Evolutionary conservation across 768 basidiomycete species (phyloP).

Genomic region (Tricholomella constricta): DNA sequence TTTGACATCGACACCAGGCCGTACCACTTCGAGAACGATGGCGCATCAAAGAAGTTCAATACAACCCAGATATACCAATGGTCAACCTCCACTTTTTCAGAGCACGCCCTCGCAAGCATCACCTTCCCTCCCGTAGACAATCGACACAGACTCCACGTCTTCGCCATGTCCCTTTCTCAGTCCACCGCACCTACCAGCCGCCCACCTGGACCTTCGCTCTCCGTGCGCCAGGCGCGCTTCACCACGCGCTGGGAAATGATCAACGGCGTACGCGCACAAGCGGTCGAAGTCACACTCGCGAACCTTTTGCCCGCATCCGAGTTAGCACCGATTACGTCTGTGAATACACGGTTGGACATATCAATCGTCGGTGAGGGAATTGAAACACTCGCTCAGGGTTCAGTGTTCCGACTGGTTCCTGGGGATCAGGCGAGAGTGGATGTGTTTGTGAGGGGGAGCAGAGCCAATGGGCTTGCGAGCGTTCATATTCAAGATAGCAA

Average conservation of each 20-base stretch:
- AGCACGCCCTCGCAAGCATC: slow-evolving; percentile 41
- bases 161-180: slow-evolving; percentile 45
- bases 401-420: slow-evolving; percentile 47
- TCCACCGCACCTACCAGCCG: slow-evolving; percentile 16
- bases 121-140: slow-evolving; percentile 38
- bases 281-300: slow-evolving; percentile 51
- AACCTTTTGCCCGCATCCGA: slow-evolving; percentile 46
- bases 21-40: slow-evolving; percentile 42
- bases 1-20: slow-evolving; percentile 32
- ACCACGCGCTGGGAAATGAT: slow-evolving; percentile 48
- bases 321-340: slow-evolving; percentile 28
- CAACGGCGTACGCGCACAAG: slow-evolving; percentile 40
- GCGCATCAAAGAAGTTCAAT: slow-evolving; percentile 41
- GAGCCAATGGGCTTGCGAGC: slow-evolving; percentile 28
- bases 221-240: slow-evolving; percentile 45
- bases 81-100: slow-evolving; percentile 45
- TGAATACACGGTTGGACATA: slow-evolving; percentile 34
- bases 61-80: slow-evolving; percentile 45
- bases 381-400: slow-evolving; percentile 43
- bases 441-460: slow-evolving; percentile 44
- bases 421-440: slow-evolving; percentile 53
- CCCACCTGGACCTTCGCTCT: slow-evolving; percentile 30
- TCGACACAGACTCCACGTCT: slow-evolving; percentile 43
- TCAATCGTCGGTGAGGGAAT: slow-evolving; percentile 41
- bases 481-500: slow-evolving; percentile 33